These are phyloP conservation scores for Rhexocercosporidium sp. DNA, from an alignment of 2,329 filamentous ascomycete genomes.

Conservation along the genomic window DNA sequence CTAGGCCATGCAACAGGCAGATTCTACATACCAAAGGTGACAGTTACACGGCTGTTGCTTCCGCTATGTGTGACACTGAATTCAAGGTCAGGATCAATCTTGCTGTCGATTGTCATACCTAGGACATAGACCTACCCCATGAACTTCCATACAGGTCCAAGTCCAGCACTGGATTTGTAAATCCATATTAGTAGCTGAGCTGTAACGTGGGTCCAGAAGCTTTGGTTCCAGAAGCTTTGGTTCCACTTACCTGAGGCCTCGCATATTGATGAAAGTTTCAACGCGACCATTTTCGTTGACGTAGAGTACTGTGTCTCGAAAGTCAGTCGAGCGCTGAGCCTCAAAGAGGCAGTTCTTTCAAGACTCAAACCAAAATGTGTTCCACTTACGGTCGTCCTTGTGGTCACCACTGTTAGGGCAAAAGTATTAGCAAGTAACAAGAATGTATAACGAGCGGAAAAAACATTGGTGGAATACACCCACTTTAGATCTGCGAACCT, in stretches of 20 bases:
- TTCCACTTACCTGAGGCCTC: constrained; percentile 4
- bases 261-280: constrained; percentile 11
- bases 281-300: constrained; percentile 12
- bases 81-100: neutral
- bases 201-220: neutral
- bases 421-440: neutral
- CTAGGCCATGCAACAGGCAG: neutral
- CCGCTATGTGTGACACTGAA: constrained; percentile 12
- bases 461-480: neutral
- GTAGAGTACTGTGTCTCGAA: neutral
- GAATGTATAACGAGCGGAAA: neutral
- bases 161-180: neutral
- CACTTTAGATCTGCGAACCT: constrained; percentile 17
- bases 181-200: neutral
- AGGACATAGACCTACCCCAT: neutral
- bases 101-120: neutral
- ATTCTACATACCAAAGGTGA: constrained; percentile 7
- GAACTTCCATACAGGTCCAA: constrained; percentile 14
- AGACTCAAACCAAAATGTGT: neutral
- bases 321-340: neutral
- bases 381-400: constrained; percentile 9
- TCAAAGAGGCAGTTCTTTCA: neutral
- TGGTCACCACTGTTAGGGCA: neutral
- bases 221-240: no score
- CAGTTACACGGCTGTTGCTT: neutral